Base-by-base conservation (phyloP, 1,284 basidiomycete genomes). In the Ganoderma lucidum region DNA sequence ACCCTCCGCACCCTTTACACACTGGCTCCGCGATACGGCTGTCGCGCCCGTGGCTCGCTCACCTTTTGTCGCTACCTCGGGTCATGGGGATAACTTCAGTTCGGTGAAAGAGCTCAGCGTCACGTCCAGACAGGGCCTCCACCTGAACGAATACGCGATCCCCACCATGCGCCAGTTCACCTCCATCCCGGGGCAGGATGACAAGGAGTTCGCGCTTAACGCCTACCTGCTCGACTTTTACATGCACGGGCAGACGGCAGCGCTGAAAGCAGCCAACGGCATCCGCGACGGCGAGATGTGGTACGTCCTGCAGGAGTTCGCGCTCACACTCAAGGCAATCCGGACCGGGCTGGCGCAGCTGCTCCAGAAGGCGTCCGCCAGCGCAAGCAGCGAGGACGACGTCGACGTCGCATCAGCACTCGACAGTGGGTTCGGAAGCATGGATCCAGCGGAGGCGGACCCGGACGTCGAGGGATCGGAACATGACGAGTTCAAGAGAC, bases 151-250 rank as follows among this genome's bases (percentile, higher is more conserved):
- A 71, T 82, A 90, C 73, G 85, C 85, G 0, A 87, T 90, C 23
- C 91, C 91, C 3, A 86, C 88, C 1, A 76, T 91, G 73, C 80
- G 80, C 3, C 74, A 78, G 58, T 80, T 90, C 74, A 78, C 81
- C 48, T 65, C 77, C 1, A 63, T 66, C 3, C 66, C 75, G 0
- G 74, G 73, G 10, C 62, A 73, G 3, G 64, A 66, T 32, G 67
- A 70, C 39, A 77, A 79, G 58, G 75, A 80, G 44, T 75, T 80
- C 70, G 78, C 82, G 30, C 81, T 90, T 55, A 92, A 93, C 69
- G 90, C 89, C 0, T 91, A 91, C 74, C 78, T 91, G 5, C 80
- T 86, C 65, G 91, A 93, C 75, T 93, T 91, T 78, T 92, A 86
- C 76, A 84, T 76, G 0, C 91, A 93, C 70, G 91, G 90, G 0